These are phyloP conservation scores for Ophiocordyceps australis DNA, from an alignment of 2,329 filamentous ascomycete genomes.

Conservation along the genomic window DNA sequence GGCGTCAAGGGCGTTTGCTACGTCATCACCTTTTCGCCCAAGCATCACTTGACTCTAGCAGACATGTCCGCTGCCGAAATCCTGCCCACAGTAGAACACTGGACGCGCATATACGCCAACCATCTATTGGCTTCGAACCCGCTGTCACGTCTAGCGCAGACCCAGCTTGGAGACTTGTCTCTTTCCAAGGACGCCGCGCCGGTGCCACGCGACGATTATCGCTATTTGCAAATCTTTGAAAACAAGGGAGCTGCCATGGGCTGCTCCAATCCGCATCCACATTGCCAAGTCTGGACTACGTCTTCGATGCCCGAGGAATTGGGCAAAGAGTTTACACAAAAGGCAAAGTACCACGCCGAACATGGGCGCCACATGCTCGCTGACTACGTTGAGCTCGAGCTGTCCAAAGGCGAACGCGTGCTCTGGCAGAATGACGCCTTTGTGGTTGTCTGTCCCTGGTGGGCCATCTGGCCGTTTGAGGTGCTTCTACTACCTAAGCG, in stretches of 20 bases:
- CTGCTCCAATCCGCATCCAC: slow-evolving; percentile 94
- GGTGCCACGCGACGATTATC: slow-evolving; percentile 54
- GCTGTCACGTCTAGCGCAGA: slow-evolving; percentile 24
- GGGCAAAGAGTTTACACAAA: slow-evolving; percentile 55
- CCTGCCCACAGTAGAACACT: slow-evolving; percentile 67
- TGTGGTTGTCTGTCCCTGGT: slow-evolving; percentile 86
- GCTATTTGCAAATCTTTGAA: slow-evolving; percentile 99
- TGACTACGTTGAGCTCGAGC: slow-evolving; percentile 75
- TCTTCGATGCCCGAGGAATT: slow-evolving; percentile 84
- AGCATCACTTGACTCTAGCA: slow-evolving; percentile 81
- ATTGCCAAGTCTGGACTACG: slow-evolving; percentile 93
- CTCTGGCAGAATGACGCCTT: slow-evolving; percentile 80
- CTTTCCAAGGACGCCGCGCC: slow-evolving; percentile 17
- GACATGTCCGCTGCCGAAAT: slow-evolving; percentile 69
- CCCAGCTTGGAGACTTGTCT: slow-evolving; percentile 20
- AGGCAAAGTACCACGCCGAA: slow-evolving; percentile 59
- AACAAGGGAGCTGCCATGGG: slow-evolving; percentile 98
- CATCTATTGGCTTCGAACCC: slow-evolving; percentile 60
- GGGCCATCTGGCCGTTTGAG: slow-evolving; percentile 96
- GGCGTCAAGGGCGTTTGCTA: slow-evolving; percentile 91
- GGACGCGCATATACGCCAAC: slow-evolving; percentile 76
- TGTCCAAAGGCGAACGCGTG: slow-evolving; percentile 64
- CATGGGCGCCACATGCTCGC: slow-evolving; percentile 64
- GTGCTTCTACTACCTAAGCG: slow-evolving; percentile 73
- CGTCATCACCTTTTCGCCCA: slow-evolving; percentile 83